A percentile compares a stretch with the other conserved stretches of the same genome.
These are phyloP conservation scores for Samsoniella hepiali DNA, from an alignment of 2,329 filamentous ascomycete species.

Conservation along the genomic window DNA sequence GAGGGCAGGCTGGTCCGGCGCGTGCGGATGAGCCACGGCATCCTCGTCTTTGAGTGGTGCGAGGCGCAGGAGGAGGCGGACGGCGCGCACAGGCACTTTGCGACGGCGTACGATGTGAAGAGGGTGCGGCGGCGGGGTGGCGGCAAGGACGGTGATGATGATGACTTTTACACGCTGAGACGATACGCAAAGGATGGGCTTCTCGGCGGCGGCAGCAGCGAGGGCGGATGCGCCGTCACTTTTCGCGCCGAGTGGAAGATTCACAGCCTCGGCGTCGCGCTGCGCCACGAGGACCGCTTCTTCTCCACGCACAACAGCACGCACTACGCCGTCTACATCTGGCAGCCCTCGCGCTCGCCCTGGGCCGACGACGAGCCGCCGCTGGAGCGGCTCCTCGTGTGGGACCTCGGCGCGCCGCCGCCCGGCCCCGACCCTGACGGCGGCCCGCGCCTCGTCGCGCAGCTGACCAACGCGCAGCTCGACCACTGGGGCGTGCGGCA, in stretches of 20 bases:
- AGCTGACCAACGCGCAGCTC: constrained; percentile 50
- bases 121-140: neutral
- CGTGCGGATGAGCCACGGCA: constrained; percentile 48
- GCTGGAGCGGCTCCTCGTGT: constrained; percentile 56
- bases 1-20: constrained; percentile 50
- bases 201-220: neutral
- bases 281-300: constrained; percentile 57
- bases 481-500: constrained; percentile 53
- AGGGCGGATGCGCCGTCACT: constrained; percentile 38
- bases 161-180: constrained; percentile 3
- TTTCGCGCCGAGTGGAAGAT: constrained; percentile 61
- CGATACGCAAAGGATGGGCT: neutral
- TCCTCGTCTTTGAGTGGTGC: constrained; percentile 65
- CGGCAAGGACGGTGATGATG: constrained; percentile 16
- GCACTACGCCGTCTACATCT: constrained; percentile 61
- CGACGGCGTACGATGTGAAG: constrained; percentile 54
- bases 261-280: constrained; percentile 52
- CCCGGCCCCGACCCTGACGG: constrained; percentile 30
- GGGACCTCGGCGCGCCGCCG: constrained; percentile 49
- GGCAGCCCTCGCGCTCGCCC: constrained; percentile 55
- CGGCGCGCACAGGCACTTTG: constrained; percentile 55
- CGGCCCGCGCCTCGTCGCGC: constrained; percentile 45
- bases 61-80: constrained; percentile 40
- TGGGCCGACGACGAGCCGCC: constrained; percentile 56
- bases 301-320: constrained; percentile 57